phyloP scores from a whole-genome alignment of 805 yeast species.

The Lipomyces orientalis region DNA sequence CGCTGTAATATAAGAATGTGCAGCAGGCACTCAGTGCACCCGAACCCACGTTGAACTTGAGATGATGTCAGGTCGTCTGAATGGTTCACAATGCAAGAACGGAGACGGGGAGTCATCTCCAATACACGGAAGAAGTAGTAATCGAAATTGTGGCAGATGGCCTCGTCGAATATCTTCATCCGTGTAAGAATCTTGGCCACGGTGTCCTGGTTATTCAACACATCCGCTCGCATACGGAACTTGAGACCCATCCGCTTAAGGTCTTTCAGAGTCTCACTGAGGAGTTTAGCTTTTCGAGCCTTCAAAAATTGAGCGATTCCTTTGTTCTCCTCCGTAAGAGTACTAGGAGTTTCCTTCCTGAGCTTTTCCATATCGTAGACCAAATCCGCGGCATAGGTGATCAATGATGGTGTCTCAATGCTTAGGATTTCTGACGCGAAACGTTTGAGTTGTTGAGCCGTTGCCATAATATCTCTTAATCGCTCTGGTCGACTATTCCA shows the following conservation, averaged over 20 bases:
- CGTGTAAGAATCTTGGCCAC: slow-evolving; percentile 67
- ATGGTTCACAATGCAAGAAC: slow-evolving; percentile 64
- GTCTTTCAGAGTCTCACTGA: slow-evolving; percentile 79
- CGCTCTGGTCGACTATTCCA: slow-evolving; percentile 57
- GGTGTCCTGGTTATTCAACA: slow-evolving; percentile 65
- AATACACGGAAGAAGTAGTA: slow-evolving; percentile 67
- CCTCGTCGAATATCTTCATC: slow-evolving; percentile 53
- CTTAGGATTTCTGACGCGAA: slow-evolving; percentile 49
- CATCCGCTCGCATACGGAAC: slow-evolving; percentile 66
- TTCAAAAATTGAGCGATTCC: slow-evolving; percentile 72
- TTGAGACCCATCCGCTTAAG: slow-evolving; percentile 78
- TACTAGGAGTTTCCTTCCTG: slow-evolving; percentile 76
- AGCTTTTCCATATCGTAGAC: slow-evolving; percentile 64
- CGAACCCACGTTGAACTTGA: slow-evolving; percentile 77
- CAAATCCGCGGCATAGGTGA: slow-evolving; percentile 61
- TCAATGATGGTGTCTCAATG: slow-evolving; percentile 56
- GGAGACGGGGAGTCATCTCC: slow-evolving; percentile 79
- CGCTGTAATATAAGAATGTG: slow-evolving; percentile 55
- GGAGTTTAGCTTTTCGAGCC: slow-evolving; percentile 76
- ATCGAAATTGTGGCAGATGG: slow-evolving; percentile 53
- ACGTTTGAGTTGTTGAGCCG: slow-evolving; percentile 61
- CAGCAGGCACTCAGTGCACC: slow-evolving; percentile 73
- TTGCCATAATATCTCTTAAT: slow-evolving; percentile 56
- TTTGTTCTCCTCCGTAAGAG: slow-evolving; percentile 73
- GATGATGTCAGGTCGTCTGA: slow-evolving; percentile 76